These are phyloP conservation scores for Ascochyta viciae-villosae DNA, from an alignment of 2,329 filamentous ascomycete genomes.

Conservation along the genomic window DNA sequence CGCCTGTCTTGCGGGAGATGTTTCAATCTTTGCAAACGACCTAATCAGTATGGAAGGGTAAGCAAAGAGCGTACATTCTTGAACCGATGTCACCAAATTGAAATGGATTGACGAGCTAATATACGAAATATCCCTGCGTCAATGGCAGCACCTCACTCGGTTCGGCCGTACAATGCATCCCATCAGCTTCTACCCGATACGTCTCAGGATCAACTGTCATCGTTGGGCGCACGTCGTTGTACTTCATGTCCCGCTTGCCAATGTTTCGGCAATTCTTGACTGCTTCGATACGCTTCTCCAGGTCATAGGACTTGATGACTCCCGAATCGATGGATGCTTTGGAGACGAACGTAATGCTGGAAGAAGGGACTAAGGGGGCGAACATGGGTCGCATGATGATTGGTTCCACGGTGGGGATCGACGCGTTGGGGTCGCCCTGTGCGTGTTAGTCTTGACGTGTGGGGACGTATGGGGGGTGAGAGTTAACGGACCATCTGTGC, in stretches of 20 bases:
- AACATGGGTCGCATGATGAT: slow-evolving; percentile 88
- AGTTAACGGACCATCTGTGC: slow-evolving; percentile 75
- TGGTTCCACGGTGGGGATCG: slow-evolving; percentile 86
- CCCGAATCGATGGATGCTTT: slow-evolving; percentile 72
- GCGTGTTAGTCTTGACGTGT: slow-evolving; percentile 6
- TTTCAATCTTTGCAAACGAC: no score
- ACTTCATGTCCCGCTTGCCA: slow-evolving; percentile 88
- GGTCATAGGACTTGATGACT: slow-evolving; percentile 71
- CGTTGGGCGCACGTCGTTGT: slow-evolving; percentile 80
- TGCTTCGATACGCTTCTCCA: slow-evolving; percentile 80
- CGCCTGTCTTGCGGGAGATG: no score
- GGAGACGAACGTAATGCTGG: slow-evolving; percentile 85
- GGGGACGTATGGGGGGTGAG: neutral
- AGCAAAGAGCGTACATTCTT: no score
- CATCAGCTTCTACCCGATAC: slow-evolving; percentile 87
- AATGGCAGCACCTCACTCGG: slow-evolving; percentile 75
- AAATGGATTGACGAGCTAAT: slow-evolving; percentile 52
- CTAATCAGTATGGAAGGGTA: no score
- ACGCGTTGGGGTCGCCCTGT: slow-evolving; percentile 59
- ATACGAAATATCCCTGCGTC: slow-evolving; percentile 79
- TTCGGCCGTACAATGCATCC: slow-evolving; percentile 73
- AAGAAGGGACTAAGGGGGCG: slow-evolving; percentile 72
- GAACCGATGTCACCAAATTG: neutral
- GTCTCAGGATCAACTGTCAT: slow-evolving; percentile 94
- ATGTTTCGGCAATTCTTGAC: slow-evolving; percentile 78